Evolutionary conservation across 2,329 filamentous ascomycete genomes (phyloP), one percentile per base, ranked within the genome.

Genomic region (Microsporum ferrugineum): DNA sequence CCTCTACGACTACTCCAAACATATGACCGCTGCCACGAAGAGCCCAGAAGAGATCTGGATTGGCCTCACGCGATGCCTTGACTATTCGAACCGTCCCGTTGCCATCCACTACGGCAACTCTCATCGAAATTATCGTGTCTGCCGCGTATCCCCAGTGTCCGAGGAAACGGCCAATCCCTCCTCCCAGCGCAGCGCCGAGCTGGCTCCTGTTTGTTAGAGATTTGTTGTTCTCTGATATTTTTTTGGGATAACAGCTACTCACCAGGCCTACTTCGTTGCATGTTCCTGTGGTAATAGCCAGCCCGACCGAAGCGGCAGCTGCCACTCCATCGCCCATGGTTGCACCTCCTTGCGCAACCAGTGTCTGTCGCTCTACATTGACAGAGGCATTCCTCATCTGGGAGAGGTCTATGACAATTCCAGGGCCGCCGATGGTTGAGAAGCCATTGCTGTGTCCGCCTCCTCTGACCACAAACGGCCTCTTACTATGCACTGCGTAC

Each of bases 21-120:
- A 68, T 69, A 51, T 70, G 71, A 10, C 66, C 72, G 8, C 70
- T 71, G 1, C 72, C 72, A 45, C 73, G 72, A 7, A 75, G 61
- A 0, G 72, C 70, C 71, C 71, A 73, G 66, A 73, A 73, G 3
- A 74, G 65, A 58, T 74, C 71, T 0, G 61, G 36, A 58, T 73
- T 62, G 2, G 63, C 53, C 1, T 61, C 63, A 3, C 64, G 57
- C 3, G 61, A 69, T 2, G 67, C 71, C 1, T 60, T 67, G 12
- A 73, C 64, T 29, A 70, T 66, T 4, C 63, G 66, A 0, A n/a
- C 41, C 36, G 33, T 45, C 5, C 58, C 45, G 33, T 12, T 34
- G 27, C 47, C 23, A 12, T 31, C 58, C 5, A 59, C 58, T 2
- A 59, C 58, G 8, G 33, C 43, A 31, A 59, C 58, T 7, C 39